These are phyloP conservation scores for Colletotrichum noveboracense DNA, from an alignment of 2,329 filamentous ascomycete species.

Conservation along the genomic window DNA sequence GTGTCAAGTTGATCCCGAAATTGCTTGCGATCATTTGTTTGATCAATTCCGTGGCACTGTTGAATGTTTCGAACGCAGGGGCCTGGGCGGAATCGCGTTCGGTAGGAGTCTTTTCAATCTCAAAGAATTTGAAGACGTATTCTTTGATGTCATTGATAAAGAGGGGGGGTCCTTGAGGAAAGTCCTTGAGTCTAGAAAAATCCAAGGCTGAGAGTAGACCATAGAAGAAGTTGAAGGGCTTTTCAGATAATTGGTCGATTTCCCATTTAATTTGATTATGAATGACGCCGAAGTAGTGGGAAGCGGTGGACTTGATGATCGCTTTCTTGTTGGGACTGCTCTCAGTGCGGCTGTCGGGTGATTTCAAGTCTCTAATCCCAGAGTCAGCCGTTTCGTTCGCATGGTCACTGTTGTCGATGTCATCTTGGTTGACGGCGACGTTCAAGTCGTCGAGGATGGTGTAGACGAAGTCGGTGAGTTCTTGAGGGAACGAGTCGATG, in stretches of 20 bases:
- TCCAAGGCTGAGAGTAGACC: too few species aligned
- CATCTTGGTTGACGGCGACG: background rate
- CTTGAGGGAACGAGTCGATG: background rate
- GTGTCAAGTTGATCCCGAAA: background rate
- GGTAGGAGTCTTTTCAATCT: too few species aligned
- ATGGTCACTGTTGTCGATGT: background rate
- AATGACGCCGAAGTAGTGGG: too few species aligned
- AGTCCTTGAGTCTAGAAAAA: too few species aligned
- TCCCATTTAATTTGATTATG: too few species aligned
- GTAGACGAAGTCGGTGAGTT: background rate
- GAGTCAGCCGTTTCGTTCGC: background rate
- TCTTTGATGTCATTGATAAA: too few species aligned
- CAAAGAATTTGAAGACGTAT: too few species aligned
- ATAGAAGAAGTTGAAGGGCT: too few species aligned
- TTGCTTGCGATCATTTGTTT: background rate
- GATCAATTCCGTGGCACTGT: background rate
- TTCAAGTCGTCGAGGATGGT: rapidly evolving
- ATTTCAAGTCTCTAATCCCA: rapidly evolving
- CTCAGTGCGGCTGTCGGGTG: background rate
- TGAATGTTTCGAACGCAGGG: background rate
- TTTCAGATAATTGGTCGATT: too few species aligned
- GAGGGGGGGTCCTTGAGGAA: too few species aligned
- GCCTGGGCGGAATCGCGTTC: background rate
- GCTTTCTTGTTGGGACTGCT: background rate
- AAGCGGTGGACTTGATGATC: background rate